A percentile compares a stretch with the other conserved stretches of the same genome.
Evolutionary conservation across 2,329 filamentous ascomycete genomes (phyloP).

Genomic region (Trichoderma gracile): DNA sequence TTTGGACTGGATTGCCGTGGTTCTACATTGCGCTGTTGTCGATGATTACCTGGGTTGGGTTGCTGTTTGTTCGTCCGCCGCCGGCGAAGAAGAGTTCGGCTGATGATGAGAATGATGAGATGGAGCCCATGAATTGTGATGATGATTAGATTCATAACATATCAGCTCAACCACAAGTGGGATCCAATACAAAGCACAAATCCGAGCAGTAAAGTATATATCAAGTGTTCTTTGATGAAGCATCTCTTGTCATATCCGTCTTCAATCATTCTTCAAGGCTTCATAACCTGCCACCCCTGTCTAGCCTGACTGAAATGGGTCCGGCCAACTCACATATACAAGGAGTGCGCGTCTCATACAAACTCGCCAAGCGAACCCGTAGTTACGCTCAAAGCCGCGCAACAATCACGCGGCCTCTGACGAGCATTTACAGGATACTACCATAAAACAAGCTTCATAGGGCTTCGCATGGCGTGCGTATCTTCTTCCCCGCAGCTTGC

Average conservation of each 20-base stretch:
- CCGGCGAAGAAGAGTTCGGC: slow-evolving; percentile 27
- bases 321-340: neutral
- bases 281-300: neutral
- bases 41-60: slow-evolving; percentile 33
- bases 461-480: neutral
- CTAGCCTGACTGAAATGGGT: slow-evolving; percentile 8
- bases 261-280: neutral
- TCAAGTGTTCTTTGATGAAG: neutral
- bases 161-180: neutral
- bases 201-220: neutral
- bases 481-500: neutral
- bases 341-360: slow-evolving; percentile 4
- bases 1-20: slow-evolving; percentile 44
- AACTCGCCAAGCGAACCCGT: neutral
- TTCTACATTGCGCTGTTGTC: slow-evolving; percentile 42
- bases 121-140: neutral
- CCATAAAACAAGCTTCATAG: slow-evolving; percentile 5
- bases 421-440: neutral
- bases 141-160: neutral
- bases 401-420: slow-evolving; percentile 22
- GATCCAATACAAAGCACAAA: neutral
- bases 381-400: slow-evolving; percentile 11
- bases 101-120: slow-evolving; percentile 30
- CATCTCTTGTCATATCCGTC: neutral
- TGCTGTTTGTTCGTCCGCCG: slow-evolving; percentile 40